Conservation (phyloP, 106 monocot species). For the Dioscorea dumetorum region DNA sequence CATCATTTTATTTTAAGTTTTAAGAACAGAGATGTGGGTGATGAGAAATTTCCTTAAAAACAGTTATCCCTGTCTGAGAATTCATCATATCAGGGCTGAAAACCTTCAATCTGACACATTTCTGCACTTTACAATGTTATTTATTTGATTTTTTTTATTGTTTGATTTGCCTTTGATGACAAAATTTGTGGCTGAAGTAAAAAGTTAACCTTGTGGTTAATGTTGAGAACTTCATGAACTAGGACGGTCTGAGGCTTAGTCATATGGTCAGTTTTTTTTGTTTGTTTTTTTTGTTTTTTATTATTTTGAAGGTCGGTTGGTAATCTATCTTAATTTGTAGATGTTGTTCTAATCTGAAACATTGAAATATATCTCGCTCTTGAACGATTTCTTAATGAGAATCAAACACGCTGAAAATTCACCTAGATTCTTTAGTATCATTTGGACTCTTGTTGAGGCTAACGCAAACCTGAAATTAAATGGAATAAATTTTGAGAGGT, state of each 20-base stretch:
- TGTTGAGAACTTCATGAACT: conserved; percentile 21
- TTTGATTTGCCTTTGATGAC: conserved; percentile 14
- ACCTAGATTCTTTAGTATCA: too few species aligned
- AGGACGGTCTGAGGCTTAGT: conserved; percentile 40
- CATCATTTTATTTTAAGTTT: not conserved
- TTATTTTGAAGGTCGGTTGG: too few species aligned
- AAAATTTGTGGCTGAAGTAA: not conserved
- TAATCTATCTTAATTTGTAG: too few species aligned
- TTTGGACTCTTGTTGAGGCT: too few species aligned
- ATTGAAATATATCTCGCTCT: too few species aligned
- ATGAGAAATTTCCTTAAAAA: conserved; percentile 9
- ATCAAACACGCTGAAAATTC: too few species aligned
- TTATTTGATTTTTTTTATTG: not conserved
- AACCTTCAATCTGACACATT: conserved; percentile 14
- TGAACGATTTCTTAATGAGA: too few species aligned
- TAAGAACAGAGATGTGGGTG: conserved; percentile 5
- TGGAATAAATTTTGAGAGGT: too few species aligned
- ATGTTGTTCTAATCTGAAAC: too few species aligned
- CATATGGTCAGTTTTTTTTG: too few species aligned
- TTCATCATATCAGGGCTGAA: conserved; percentile 8
- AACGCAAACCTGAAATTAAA: too few species aligned
- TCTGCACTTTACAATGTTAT: not conserved
- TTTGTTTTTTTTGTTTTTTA: too few species aligned
- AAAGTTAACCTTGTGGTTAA: not conserved
- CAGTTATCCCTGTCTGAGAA: conserved; percentile 29